Conservation (phyloP, 305 asterid genomes). For the Striga hermonthica region DNA sequence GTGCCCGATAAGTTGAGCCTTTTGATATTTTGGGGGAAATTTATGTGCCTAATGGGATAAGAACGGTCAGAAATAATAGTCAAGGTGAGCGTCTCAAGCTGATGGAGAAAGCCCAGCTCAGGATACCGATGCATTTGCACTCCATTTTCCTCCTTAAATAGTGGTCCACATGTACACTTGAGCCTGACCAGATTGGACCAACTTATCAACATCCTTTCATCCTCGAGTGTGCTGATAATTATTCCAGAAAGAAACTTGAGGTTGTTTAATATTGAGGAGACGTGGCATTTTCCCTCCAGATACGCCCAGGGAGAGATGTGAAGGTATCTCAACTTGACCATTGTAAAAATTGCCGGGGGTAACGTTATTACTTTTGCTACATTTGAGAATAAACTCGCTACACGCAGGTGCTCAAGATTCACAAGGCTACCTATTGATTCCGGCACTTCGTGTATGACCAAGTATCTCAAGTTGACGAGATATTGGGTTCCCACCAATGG, state of each 20-base stretch:
- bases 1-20: constrained; percentile 24
- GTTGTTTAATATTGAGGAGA: neutral
- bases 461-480: constrained; percentile 26
- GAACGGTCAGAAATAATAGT: too few species aligned
- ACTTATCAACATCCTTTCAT: neutral
- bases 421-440: constrained; percentile 13
- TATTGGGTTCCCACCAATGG: neutral
- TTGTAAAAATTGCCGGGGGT: neutral
- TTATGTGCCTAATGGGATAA: too few species aligned
- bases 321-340: neutral
- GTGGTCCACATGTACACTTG: constrained; percentile 17
- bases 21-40: constrained; percentile 14
- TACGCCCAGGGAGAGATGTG: neutral
- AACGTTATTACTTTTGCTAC: too few species aligned
- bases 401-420: constrained; percentile 15
- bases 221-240: neutral
- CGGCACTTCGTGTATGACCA: constrained; percentile 11
- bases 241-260: neutral
- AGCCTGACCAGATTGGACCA: constrained; percentile 11
- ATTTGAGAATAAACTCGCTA: too few species aligned
- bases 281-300: neutral
- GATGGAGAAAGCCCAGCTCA: constrained; percentile 4
- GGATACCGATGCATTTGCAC: neutral
- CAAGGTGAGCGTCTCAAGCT: too few species aligned
- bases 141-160: neutral